These are phyloP conservation scores for Salix suchowensis DNA, from an alignment of 345 rosid species.

Conservation along the genomic window DNA sequence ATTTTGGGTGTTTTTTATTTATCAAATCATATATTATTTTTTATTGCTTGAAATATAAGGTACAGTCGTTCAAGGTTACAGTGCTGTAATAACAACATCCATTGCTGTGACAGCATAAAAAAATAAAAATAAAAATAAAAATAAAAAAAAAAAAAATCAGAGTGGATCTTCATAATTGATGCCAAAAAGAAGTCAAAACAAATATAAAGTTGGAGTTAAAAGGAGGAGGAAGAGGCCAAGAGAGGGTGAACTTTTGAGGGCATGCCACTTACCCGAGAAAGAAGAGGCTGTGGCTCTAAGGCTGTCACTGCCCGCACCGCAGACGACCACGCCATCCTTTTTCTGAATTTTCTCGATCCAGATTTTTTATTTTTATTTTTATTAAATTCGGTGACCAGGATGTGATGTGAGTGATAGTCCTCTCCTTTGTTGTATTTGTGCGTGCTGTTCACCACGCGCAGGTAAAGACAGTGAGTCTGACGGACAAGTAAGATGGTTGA, in stretches of 20 bases:
- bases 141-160: too few species aligned
- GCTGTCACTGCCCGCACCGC: neutral
- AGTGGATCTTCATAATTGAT: neutral
- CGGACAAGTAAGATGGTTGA: neutral
- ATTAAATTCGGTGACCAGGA: neutral
- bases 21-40: too few species aligned
- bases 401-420: neutral
- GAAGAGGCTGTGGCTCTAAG: neutral
- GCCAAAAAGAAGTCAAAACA: neutral
- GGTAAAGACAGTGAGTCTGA: neutral
- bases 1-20: neutral
- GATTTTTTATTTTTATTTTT: neutral
- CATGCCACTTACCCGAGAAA: neutral
- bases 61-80: neutral
- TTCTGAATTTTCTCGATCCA: too few species aligned
- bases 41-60: neutral
- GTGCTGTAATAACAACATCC: neutral
- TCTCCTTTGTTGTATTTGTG: neutral
- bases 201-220: neutral
- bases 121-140: neutral
- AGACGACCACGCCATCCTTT: constrained; percentile 1
- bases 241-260: neutral
- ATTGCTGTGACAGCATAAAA: neutral
- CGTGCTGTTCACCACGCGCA: neutral
- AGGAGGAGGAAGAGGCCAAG: neutral